phyloP scores from a whole-genome alignment of 176 grass and related monocot species.

The Carex cristatella region DNA sequence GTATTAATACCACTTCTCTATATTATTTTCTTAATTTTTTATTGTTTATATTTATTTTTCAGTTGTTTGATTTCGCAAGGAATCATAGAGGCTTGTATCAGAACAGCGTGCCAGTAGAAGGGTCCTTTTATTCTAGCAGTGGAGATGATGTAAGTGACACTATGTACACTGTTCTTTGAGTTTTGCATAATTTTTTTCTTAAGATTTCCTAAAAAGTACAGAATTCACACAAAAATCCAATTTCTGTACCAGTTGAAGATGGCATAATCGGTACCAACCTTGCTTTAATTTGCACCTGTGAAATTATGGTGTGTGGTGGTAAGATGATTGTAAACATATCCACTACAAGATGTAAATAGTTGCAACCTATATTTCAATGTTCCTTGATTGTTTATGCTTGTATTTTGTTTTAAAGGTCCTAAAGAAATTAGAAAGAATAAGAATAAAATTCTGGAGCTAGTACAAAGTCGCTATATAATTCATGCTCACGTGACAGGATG shows the following conservation, averaged over 20 bases:
- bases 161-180: not conserved
- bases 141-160: slow-evolving; percentile 47
- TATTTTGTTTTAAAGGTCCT: not conserved
- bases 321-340: not conserved
- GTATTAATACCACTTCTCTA: not conserved
- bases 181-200: not conserved
- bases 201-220: not conserved
- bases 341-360: not conserved
- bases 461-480: not conserved
- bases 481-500: slow-evolving; percentile 40
- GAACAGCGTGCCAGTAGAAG: slow-evolving; percentile 40
- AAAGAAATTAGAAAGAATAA: not conserved
- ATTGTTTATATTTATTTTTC: slow-evolving; percentile 10
- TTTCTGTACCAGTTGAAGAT: not conserved
- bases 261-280: too few relatives aligned
- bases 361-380: not conserved
- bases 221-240: not conserved
- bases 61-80: slow-evolving; percentile 63
- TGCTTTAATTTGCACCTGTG: not conserved
- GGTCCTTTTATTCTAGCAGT: slow-evolving; percentile 50
- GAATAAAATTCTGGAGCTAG: not conserved
- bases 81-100: slow-evolving; percentile 58
- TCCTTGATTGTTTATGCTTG: not conserved
- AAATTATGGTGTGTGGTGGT: not conserved
- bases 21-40: slow-evolving; percentile 12